Conservation (phyloP, 768 basidiomycete genomes). For the Astraeus odoratus region DNA sequence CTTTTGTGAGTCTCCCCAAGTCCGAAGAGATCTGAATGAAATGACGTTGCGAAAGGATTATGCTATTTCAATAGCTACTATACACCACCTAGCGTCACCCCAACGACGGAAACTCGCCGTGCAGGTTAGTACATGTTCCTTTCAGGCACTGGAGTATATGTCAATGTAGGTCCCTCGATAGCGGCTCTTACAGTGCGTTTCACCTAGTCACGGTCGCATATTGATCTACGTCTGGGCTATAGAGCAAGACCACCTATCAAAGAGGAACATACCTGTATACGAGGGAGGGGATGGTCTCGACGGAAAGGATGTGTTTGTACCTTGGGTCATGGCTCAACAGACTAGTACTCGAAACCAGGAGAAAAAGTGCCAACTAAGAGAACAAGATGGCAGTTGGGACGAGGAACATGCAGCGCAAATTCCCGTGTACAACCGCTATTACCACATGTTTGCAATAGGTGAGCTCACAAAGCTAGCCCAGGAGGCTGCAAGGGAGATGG, state of each 20-base stretch:
- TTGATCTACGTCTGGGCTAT: slow-evolving; percentile 97
- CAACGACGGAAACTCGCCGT: slow-evolving; percentile 67
- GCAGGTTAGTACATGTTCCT: slow-evolving; percentile 40
- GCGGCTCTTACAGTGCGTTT: slow-evolving; percentile 61
- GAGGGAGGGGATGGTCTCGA: slow-evolving; percentile 8
- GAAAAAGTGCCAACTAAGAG: slow-evolving; percentile 12
- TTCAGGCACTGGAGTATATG: background rate
- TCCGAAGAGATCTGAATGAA: background rate
- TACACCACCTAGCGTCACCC: slow-evolving; percentile 87
- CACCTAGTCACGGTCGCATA: slow-evolving; percentile 63
- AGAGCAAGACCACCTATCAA: slow-evolving; percentile 85
- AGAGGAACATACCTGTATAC: slow-evolving; percentile 49
- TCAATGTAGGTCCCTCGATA: slow-evolving; percentile 19
- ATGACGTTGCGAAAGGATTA: slow-evolving; percentile 61
- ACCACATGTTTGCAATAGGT: slow-evolving; percentile 87
- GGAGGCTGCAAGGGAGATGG: slow-evolving; percentile 56
- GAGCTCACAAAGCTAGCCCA: slow-evolving; percentile 62
- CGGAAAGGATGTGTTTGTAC: slow-evolving; percentile 83
- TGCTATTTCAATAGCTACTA: slow-evolving; percentile 94
- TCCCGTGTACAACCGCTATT: slow-evolving; percentile 79
- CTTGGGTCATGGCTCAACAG: slow-evolving; percentile 64
- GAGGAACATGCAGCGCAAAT: slow-evolving; percentile 11
- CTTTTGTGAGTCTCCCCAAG: slow-evolving; percentile 58
- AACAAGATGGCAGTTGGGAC: background rate
- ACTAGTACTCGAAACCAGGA: slow-evolving; percentile 13